Evolutionary conservation across 2,329 filamentous ascomycete species (phyloP).

Genomic region (Neofusicoccum sp.): DNA sequence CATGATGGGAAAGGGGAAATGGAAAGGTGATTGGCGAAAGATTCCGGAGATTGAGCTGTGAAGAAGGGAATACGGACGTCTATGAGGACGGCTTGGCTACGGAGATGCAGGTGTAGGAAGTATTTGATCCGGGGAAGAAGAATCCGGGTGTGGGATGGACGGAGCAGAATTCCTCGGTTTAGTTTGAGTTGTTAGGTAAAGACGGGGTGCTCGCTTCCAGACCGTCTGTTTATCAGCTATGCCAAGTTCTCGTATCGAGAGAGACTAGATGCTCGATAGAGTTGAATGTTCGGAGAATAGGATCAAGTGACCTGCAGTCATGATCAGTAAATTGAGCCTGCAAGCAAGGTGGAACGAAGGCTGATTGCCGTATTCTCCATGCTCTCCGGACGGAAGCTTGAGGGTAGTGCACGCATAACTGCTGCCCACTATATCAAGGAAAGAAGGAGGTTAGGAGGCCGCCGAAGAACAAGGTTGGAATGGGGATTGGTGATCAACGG

Average conservation of each 20-base stretch:
- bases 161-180: background rate
- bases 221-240: background rate
- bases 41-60: too few relatives aligned
- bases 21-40: too few relatives aligned
- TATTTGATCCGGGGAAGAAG: background rate
- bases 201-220: background rate
- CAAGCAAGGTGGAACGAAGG: background rate
- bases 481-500: background rate
- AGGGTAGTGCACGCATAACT: background rate
- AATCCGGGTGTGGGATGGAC: background rate
- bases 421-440: background rate
- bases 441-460: constrained; percentile 14
- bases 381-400: background rate
- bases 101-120: background rate
- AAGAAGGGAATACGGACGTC: too few relatives aligned
- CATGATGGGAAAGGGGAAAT: too few relatives aligned
- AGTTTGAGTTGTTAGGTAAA: background rate
- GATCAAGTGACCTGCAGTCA: background rate
- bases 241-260: background rate
- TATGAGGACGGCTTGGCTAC: too few relatives aligned
- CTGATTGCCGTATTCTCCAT: background rate
- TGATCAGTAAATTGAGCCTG: background rate
- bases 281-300: background rate
- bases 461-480: background rate
- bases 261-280: background rate